Percentiles rank a stretch among this genome's conserved stretches.
phyloP scores from a whole-genome alignment of 345 rosid genomes.

The Aurinia saxatilis region DNA sequence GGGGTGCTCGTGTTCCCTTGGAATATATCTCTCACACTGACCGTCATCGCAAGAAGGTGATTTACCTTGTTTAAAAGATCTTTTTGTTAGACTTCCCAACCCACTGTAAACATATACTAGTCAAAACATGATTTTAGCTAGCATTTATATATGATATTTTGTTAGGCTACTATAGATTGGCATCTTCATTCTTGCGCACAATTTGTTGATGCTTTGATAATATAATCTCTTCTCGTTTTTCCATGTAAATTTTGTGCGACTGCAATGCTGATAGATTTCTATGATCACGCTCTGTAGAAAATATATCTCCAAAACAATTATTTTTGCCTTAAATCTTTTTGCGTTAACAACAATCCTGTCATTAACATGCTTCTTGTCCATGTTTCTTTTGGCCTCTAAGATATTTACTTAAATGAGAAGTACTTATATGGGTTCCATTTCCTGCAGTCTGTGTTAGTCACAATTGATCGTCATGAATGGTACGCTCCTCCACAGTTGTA shows the following conservation, averaged over 20 bases:
- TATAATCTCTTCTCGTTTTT: neutral
- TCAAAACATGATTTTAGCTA: constrained; percentile 6
- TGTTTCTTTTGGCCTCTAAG: constrained; percentile 1
- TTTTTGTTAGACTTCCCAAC: constrained; percentile 1
- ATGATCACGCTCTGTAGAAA: neutral
- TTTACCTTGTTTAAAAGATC: neutral
- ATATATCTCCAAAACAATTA: neutral
- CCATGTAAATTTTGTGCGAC: neutral
- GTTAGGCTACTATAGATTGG: neutral
- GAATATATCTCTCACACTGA: constrained; percentile 74
- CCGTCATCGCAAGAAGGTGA: constrained; percentile 94
- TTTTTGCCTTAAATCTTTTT: neutral
- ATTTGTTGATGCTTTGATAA: constrained; percentile 8
- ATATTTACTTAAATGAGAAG: constrained; percentile 7
- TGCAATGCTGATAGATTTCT: constrained; percentile 6
- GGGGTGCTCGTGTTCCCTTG: constrained; percentile 86
- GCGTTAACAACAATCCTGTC: neutral
- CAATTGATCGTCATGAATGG: constrained; percentile 95
- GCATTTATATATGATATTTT: constrained; percentile 3
- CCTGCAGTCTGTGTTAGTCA: constrained; percentile 79
- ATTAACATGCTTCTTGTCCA: constrained; percentile 3
- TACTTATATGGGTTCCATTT: constrained; percentile 16
- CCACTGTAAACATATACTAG: neutral
- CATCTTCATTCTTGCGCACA: constrained; percentile 4
- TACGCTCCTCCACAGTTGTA: constrained; percentile 85